Percentiles rank a stretch among this genome's conserved stretches.
Evolutionary conservation across 2,329 filamentous ascomycete species (phyloP).

Genomic region (Penicillium sp.): DNA sequence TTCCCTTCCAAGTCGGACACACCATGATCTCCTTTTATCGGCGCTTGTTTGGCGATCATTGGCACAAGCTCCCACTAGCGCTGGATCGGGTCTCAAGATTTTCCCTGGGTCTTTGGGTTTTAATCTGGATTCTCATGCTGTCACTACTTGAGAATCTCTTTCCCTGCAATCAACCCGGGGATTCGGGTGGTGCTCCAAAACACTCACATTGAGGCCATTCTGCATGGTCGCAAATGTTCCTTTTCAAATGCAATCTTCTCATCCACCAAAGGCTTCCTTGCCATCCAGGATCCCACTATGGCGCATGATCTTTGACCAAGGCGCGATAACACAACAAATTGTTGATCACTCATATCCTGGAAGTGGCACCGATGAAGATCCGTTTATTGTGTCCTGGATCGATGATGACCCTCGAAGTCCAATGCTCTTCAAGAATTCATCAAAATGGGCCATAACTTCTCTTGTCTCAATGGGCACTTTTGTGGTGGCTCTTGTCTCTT

Average conservation of each 20-base stretch:
- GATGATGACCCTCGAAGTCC: constrained; percentile 9
- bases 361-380: constrained; percentile 11
- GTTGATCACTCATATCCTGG: constrained; percentile 6
- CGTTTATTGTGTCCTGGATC: constrained; percentile 10
- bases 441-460: constrained; percentile 35
- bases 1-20: too few species aligned
- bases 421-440: constrained; percentile 5
- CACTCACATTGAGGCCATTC: not conserved
- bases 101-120: too few species aligned
- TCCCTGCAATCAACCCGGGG: not conserved
- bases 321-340: not conserved
- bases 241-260: not conserved
- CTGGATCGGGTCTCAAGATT: too few species aligned
- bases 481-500: constrained; percentile 38
- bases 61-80: too few species aligned
- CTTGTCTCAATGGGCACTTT: constrained; percentile 33
- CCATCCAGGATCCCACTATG: not conserved
- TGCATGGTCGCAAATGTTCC: not conserved
- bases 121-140: not conserved
- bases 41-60: too few species aligned
- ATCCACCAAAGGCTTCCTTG: not conserved
- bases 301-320: constrained; percentile 1
- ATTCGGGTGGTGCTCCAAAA: not conserved
- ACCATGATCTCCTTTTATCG: too few species aligned
- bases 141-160: not conserved